A percentile compares a stretch with the other conserved stretches of the same genome.
Evolutionary conservation across 225 moss, liverwort and hornwort genomes (phyloP).

Genomic region (Sphagnum contortum): DNA sequence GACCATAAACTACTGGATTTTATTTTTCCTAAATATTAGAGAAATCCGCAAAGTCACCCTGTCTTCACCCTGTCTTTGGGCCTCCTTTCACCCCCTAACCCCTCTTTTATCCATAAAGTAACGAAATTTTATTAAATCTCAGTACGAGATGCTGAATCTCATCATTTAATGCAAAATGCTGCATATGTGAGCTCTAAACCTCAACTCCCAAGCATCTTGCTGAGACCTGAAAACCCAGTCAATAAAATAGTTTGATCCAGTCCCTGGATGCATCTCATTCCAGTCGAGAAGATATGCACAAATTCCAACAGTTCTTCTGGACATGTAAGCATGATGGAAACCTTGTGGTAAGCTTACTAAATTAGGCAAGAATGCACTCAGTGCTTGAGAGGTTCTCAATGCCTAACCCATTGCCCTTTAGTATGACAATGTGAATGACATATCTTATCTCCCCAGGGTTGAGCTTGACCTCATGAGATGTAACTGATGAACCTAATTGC

Average conservation of each 20-base stretch:
- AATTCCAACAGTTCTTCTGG: conserved; percentile 83
- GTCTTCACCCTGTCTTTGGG: no score
- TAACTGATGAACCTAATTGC: conserved; percentile 39
- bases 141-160: no score
- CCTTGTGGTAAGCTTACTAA: conserved; percentile 72
- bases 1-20: no score
- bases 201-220: conserved; percentile 79
- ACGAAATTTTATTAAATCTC: no score
- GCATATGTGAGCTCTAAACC: conserved; percentile 96
- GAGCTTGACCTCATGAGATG: conserved; percentile 45
- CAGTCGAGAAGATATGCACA: conserved; percentile 86
- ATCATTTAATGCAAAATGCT: no score
- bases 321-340: conserved; percentile 84
- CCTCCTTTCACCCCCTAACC: no score
- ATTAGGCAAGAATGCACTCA: conserved; percentile 82
- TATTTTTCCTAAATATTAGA: no score
- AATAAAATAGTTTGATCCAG: conserved; percentile 88
- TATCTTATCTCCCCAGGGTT: conserved; percentile 53
- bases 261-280: conserved; percentile 93
- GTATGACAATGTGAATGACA: conserved; percentile 73
- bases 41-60: no score
- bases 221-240: conserved; percentile 87
- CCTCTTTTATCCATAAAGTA: no score
- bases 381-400: conserved; percentile 94
- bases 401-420: conserved; percentile 76